Evolutionary conservation across 352 stramenopile genomes (phyloP).

Genomic region (Phytophthora quininea): DNA sequence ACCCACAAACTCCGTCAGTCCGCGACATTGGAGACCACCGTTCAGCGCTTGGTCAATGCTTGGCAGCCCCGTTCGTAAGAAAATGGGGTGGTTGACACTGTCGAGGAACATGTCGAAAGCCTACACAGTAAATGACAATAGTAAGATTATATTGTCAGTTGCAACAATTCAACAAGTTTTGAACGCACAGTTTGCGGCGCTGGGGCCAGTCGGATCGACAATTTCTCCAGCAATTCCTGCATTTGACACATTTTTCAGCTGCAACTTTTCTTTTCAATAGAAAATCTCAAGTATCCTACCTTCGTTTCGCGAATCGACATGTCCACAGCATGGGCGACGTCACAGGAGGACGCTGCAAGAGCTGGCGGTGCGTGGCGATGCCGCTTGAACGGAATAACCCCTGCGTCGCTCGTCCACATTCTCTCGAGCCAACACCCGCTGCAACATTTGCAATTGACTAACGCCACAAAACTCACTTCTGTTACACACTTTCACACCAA

Average conservation of each 20-base stretch:
- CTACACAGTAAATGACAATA: slow-evolving; percentile 28
- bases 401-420: slow-evolving; percentile 53
- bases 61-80: slow-evolving; percentile 68
- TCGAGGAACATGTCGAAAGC: slow-evolving; percentile 83
- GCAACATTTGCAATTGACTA: slow-evolving; percentile 46
- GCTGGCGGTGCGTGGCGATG: slow-evolving; percentile 56
- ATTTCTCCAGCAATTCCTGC: slow-evolving; percentile 58
- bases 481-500: slow-evolving; percentile 6
- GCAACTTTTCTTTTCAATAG: not conserved
- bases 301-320: slow-evolving; percentile 63
- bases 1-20: slow-evolving; percentile 75
- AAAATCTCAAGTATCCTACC: slow-evolving; percentile 28
- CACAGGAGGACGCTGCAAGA: slow-evolving; percentile 60
- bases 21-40: slow-evolving; percentile 60
- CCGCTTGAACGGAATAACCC: slow-evolving; percentile 56
- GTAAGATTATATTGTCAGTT: slow-evolving; percentile 2
- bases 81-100: slow-evolving; percentile 65
- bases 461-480: not conserved
- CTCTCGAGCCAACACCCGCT: slow-evolving; percentile 62
- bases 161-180: not conserved
- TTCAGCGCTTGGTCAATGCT: slow-evolving; percentile 65
- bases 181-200: slow-evolving; percentile 41
- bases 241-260: slow-evolving; percentile 5
- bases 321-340: slow-evolving; percentile 68
- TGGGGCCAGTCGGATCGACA: slow-evolving; percentile 64